Percentiles rank a stretch among this genome's conserved stretches.
These are phyloP conservation scores for Hypoxylon perforatum DNA, from an alignment of 495 filamentous ascomycete species.

Conservation along the genomic window DNA sequence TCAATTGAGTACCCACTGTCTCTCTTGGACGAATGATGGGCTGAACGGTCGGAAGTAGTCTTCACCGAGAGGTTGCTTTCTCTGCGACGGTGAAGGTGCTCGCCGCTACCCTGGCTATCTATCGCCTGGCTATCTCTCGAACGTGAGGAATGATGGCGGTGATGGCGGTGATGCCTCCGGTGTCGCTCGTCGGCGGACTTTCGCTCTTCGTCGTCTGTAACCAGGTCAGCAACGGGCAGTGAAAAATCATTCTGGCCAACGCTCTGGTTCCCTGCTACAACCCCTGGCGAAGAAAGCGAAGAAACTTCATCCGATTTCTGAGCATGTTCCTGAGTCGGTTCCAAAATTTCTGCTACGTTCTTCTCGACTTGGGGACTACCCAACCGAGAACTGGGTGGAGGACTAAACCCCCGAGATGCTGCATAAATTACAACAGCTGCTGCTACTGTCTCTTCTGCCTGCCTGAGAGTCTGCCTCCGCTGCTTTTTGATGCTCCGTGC, in stretches of 20 bases:
- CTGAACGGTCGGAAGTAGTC: constrained; percentile 49
- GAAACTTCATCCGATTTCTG: constrained; percentile 34
- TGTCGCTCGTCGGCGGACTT: constrained; percentile 49
- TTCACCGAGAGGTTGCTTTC: constrained; percentile 50
- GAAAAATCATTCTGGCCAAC: constrained; percentile 42
- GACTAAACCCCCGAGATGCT: constrained; percentile 52
- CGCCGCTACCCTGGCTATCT: constrained; percentile 46
- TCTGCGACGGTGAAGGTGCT: constrained; percentile 43
- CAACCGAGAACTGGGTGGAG: constrained; percentile 32
- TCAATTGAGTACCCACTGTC: constrained; percentile 51
- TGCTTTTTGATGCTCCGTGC: constrained; percentile 52
- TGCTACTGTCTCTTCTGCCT: constrained; percentile 58
- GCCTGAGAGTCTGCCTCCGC: constrained; percentile 52
- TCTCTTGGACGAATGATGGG: constrained; percentile 38
- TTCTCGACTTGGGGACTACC: constrained; percentile 31
- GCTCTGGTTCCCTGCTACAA: constrained; percentile 37
- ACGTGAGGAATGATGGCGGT: constrained; percentile 30
- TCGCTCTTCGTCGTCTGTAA: constrained; percentile 56
- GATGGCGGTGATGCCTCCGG: constrained; percentile 50
- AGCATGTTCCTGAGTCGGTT: constrained; percentile 26
- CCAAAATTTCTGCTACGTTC: constrained; percentile 16
- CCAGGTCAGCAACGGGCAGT: constrained; percentile 58
- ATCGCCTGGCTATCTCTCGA: constrained; percentile 45
- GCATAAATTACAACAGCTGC: constrained; percentile 61
- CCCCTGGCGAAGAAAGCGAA: constrained; percentile 34